Conservation (phyloP, 176 grass and related monocot species). For the Zizania latifolia region DNA sequence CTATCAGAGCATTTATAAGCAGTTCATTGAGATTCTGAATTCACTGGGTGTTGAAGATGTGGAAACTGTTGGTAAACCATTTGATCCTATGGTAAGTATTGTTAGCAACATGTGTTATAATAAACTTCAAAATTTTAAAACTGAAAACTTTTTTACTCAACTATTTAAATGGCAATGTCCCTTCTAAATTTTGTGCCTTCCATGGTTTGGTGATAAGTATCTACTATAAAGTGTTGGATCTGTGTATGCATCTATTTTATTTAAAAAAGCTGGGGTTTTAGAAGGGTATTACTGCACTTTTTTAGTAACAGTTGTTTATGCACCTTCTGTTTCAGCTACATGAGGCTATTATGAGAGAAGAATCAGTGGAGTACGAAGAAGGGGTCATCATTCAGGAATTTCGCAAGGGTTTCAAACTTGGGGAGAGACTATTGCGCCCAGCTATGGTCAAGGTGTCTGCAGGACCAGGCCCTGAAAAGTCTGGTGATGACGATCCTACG, state of each 20-base stretch:
- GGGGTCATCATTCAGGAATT: constrained; percentile 94
- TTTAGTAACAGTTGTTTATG: constrained; percentile 4
- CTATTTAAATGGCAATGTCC: background rate
- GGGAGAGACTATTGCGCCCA: constrained; percentile 70
- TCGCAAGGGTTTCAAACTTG: constrained; percentile 85
- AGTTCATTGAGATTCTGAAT: constrained; percentile 74
- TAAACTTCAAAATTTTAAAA: background rate
- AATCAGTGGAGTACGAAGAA: constrained; percentile 70
- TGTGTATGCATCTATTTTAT: background rate
- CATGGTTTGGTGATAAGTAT: background rate
- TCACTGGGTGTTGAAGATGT: constrained; percentile 72
- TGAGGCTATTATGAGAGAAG: constrained; percentile 92
- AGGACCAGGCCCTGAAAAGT: constrained; percentile 66
- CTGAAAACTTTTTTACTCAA: background rate
- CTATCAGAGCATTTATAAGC: constrained; percentile 97
- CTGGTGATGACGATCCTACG: constrained; percentile 17
- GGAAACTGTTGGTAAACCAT: constrained; percentile 75
- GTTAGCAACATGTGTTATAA: constrained; percentile 1
- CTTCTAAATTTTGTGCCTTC: background rate
- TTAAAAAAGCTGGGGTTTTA: background rate
- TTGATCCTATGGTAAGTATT: constrained; percentile 88
- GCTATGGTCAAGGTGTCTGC: constrained; percentile 95
- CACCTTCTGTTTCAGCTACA: constrained; percentile 56
- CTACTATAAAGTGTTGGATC: background rate
- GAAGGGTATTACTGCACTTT: background rate